Percentiles rank a stretch among this genome's conserved stretches.
Conservation (phyloP, 257 asterid species). For the Solanum acaule region DNA sequence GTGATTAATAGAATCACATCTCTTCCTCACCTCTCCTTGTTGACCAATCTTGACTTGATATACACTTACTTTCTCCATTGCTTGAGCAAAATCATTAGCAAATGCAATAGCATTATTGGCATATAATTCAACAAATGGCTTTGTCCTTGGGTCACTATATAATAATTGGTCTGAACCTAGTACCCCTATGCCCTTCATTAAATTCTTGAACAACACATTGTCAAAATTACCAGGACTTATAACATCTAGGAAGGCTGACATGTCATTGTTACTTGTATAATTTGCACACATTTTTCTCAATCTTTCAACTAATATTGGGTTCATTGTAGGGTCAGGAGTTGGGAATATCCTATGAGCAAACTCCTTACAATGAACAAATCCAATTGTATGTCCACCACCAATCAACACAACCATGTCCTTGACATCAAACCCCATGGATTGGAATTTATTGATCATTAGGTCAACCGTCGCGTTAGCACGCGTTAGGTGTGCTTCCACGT, state of each 20-base stretch:
- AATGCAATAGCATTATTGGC: slow-evolving; percentile 54
- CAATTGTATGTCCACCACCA: slow-evolving; percentile 74
- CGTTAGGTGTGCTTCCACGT: slow-evolving; percentile 66
- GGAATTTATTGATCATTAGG: slow-evolving; percentile 37
- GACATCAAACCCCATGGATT: slow-evolving; percentile 20
- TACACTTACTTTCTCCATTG: slow-evolving; percentile 51
- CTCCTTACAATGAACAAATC: slow-evolving; percentile 69
- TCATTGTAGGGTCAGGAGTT: slow-evolving; percentile 45
- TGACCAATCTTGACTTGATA: slow-evolving; percentile 41
- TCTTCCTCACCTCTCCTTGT: slow-evolving; percentile 70
- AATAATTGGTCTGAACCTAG: slow-evolving; percentile 51
- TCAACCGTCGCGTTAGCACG: slow-evolving; percentile 40
- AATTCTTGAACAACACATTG: slow-evolving; percentile 43
- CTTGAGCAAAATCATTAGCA: slow-evolving; percentile 41
- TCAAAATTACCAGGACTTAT: slow-evolving; percentile 84
- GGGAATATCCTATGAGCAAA: slow-evolving; percentile 49
- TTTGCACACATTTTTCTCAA: slow-evolving; percentile 43
- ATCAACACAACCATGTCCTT: slow-evolving; percentile 72
- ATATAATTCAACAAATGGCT: slow-evolving; percentile 56
- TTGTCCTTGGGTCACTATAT: slow-evolving; percentile 51
- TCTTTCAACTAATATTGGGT: slow-evolving; percentile 43
- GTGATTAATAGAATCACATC: slow-evolving; percentile 57
- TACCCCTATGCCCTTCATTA: slow-evolving; percentile 48
- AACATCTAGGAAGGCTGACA: slow-evolving; percentile 72
- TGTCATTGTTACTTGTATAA: slow-evolving; percentile 15